phyloP scores from a whole-genome alignment of 441 rosid species.

The Erysimum pusillum region DNA sequence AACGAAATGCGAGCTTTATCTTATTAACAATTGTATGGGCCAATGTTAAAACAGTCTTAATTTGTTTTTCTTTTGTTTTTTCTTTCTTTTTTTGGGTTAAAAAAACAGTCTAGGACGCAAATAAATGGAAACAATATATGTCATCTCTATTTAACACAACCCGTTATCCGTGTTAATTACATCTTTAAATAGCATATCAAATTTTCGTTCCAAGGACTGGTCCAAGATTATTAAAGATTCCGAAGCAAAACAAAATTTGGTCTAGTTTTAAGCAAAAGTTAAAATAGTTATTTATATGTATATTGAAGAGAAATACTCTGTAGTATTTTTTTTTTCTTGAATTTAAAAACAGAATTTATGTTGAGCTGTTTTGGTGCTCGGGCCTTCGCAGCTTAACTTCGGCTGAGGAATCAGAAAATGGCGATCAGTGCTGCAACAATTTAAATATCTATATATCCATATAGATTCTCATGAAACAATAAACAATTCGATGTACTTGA shows the following conservation, averaged over 20 bases:
- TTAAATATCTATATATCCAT: slow-evolving; percentile 9
- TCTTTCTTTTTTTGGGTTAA: no score
- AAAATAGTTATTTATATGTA: neutral
- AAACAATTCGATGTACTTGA: neutral
- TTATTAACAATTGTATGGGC: neutral
- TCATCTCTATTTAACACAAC: neutral
- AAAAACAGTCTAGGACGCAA: no score
- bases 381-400: slow-evolving; percentile 41
- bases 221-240: neutral
- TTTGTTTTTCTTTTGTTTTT: neutral
- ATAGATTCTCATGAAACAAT: neutral
- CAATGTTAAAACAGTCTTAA: neutral
- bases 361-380: slow-evolving; percentile 32
- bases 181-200: neutral
- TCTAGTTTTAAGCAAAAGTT: neutral
- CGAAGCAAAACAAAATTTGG: neutral
- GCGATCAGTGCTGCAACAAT: slow-evolving; percentile 35
- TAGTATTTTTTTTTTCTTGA: neutral
- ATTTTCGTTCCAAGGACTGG: neutral
- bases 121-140: neutral
- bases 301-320: neutral
- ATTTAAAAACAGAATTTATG: neutral
- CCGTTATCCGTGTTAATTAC: neutral
- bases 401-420: slow-evolving; percentile 33
- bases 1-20: neutral